Evolutionary conservation across 2,329 filamentous ascomycete species (phyloP).

Genomic region (Fusarium sp.): DNA sequence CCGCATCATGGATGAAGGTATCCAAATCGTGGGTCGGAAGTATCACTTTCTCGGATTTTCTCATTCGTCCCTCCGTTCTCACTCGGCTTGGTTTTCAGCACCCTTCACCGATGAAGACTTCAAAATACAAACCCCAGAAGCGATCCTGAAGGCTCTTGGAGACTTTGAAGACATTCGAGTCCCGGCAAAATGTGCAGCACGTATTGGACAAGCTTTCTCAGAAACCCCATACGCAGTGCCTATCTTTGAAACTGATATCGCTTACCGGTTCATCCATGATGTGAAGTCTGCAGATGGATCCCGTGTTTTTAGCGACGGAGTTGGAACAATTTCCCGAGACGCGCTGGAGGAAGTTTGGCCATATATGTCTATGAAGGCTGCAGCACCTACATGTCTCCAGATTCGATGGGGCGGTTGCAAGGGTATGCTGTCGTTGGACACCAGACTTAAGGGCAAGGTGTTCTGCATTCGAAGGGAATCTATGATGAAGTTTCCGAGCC

Average conservation of each 20-base stretch:
- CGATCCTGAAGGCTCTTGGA: conserved; percentile 62
- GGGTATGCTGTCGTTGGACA: conserved; percentile 80
- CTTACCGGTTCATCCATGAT: conserved; percentile 56
- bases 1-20: conserved; percentile 65
- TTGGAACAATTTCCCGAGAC: conserved; percentile 75
- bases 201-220: conserved; percentile 76
- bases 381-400: conserved; percentile 74
- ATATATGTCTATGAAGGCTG: conserved; percentile 58
- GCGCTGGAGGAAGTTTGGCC: conserved; percentile 71
- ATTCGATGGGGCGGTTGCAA: conserved; percentile 81
- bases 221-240: conserved; percentile 75
- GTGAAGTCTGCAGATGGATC: conserved; percentile 60
- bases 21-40: conserved; percentile 70
- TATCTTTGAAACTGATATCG: conserved; percentile 54
- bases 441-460: conserved; percentile 64
- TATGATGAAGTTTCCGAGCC: conserved; percentile 81
- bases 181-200: conserved; percentile 67
- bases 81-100: conserved; percentile 74
- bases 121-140: conserved; percentile 51
- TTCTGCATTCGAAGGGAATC: conserved; percentile 73
- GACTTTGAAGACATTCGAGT: conserved; percentile 62
- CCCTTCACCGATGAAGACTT: conserved; percentile 55
- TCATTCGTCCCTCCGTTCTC: conserved; percentile 78
- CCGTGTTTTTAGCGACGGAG: conserved; percentile 81
- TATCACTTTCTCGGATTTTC: conserved; percentile 82